Evolutionary conservation across 192 early-diverging fungal species (phyloP).

Genomic region (Rhizophagus prolifer): DNA sequence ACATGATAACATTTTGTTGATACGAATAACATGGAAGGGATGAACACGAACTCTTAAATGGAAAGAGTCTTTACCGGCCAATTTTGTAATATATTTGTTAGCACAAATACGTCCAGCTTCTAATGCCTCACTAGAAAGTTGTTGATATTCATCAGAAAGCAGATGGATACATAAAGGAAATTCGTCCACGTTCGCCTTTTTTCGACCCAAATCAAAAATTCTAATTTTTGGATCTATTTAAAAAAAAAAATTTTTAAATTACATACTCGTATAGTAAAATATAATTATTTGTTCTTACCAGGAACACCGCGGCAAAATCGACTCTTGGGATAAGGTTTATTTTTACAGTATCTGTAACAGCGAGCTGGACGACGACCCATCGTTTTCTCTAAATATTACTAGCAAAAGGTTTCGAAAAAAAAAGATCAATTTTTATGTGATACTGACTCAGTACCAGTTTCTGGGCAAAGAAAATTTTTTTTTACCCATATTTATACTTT

Average conservation of each 20-base stretch:
- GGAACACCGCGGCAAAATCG: conserved; percentile 99
- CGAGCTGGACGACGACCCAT: conserved; percentile 99
- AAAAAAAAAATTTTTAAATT: neutral
- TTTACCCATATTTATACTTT: too few species aligned
- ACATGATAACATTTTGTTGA: conserved; percentile 99
- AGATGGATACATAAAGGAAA: conserved; percentile 97
- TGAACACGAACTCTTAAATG: conserved; percentile 98
- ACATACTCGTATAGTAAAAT: neutral
- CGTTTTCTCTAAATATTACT: neutral
- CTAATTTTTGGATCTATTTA: conserved; percentile 89
- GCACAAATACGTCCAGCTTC: conserved; percentile 97
- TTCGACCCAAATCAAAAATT: conserved; percentile 96
- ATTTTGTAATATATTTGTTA: conserved; percentile 99
- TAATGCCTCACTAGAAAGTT: conserved; percentile 97
- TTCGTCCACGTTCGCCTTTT: conserved; percentile 97
- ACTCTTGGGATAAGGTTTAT: conserved; percentile 99
- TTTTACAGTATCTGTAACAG: conserved; percentile 99
- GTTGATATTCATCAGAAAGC: conserved; percentile 96
- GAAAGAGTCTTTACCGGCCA: conserved; percentile 97
- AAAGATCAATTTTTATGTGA: neutral
- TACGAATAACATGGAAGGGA: conserved; percentile 98
- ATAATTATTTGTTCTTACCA: conserved; percentile 43
- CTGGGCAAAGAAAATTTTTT: too few species aligned
- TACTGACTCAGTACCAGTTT: too few species aligned
- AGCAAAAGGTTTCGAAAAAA: neutral